A percentile compares a stretch with the other conserved stretches of the same genome.
These are phyloP conservation scores for Miscanthus lutarioriparius DNA, from an alignment of 176 grass and related monocot genomes.

Conservation along the genomic window DNA sequence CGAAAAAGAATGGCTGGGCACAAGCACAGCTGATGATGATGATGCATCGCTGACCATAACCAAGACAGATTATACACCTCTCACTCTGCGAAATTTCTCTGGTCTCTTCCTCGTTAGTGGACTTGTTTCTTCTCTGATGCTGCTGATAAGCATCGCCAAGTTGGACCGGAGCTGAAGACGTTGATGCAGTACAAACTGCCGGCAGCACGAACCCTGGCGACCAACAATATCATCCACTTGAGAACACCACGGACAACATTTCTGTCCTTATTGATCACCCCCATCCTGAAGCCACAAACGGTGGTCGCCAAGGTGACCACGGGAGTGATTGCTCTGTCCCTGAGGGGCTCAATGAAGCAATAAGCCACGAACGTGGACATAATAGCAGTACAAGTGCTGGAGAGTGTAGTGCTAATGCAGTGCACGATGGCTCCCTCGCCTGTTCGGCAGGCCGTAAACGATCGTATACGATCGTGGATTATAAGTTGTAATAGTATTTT, in stretches of 20 bases:
- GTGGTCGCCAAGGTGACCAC: neutral
- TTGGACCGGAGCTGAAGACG: neutral
- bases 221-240: neutral
- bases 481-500: no score
- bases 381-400: no score
- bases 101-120: constrained; percentile 63
- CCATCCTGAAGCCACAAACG: neutral
- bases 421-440: no score
- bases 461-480: no score
- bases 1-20: neutral
- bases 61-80: neutral
- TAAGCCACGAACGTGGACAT: no score
- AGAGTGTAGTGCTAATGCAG: neutral
- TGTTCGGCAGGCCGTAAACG: no score
- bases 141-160: constrained; percentile 33
- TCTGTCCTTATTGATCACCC: neutral
- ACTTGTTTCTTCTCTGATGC: constrained; percentile 38
- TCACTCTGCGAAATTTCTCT: constrained; percentile 45
- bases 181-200: neutral
- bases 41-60: neutral
- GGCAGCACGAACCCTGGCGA: neutral
- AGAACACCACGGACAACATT: neutral
- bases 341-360: no score
- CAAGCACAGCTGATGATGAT: neutral
- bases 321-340: no score